These are phyloP conservation scores for Pseudogymnoascus sp. DNA, from an alignment of 2,329 filamentous ascomycete species.

Conservation along the genomic window DNA sequence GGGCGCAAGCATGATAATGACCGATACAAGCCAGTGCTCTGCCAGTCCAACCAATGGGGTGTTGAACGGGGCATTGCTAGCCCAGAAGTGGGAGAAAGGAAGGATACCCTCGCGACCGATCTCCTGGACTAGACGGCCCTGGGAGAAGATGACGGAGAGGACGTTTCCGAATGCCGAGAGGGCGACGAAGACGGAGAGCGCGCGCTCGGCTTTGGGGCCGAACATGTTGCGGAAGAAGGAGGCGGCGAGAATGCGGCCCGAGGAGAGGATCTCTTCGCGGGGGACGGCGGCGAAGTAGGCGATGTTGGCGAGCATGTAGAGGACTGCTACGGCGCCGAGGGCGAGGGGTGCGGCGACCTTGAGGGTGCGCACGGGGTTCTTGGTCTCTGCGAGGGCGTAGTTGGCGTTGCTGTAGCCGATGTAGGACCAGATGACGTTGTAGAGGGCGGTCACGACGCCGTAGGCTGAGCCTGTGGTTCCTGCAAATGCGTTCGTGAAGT, in stretches of 20 bases:
- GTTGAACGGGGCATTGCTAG: constrained; percentile 55
- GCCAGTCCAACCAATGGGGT: constrained; percentile 53
- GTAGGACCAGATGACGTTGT: constrained; percentile 65
- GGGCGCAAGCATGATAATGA: constrained; percentile 58
- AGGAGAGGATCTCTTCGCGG: constrained; percentile 42
- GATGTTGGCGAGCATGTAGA: constrained; percentile 61
- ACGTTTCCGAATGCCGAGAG: constrained; percentile 61
- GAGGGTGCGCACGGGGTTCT: constrained; percentile 55
- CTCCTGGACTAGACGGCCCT: constrained; percentile 57
- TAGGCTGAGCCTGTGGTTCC: constrained; percentile 59
- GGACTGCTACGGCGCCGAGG: constrained; percentile 46
- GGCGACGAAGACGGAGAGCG: constrained; percentile 56
- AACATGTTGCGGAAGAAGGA: constrained; percentile 49
- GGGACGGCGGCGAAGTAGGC: constrained; percentile 55
- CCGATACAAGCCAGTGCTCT: constrained; percentile 54
- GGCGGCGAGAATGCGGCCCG: constrained; percentile 44
- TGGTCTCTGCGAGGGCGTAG: constrained; percentile 57
- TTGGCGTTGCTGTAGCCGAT: constrained; percentile 62
- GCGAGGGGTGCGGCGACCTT: constrained; percentile 56
- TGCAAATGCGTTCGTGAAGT: constrained; percentile 54
- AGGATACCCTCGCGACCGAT: constrained; percentile 58
- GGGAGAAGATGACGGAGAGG: constrained; percentile 58
- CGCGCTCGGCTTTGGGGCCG: constrained; percentile 45
- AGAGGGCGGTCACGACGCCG: constrained; percentile 59
- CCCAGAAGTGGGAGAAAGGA: constrained; percentile 53